Conservation (phyloP, 2,329 filamentous ascomycete species). For the Xylariaceae sp. region DNA sequence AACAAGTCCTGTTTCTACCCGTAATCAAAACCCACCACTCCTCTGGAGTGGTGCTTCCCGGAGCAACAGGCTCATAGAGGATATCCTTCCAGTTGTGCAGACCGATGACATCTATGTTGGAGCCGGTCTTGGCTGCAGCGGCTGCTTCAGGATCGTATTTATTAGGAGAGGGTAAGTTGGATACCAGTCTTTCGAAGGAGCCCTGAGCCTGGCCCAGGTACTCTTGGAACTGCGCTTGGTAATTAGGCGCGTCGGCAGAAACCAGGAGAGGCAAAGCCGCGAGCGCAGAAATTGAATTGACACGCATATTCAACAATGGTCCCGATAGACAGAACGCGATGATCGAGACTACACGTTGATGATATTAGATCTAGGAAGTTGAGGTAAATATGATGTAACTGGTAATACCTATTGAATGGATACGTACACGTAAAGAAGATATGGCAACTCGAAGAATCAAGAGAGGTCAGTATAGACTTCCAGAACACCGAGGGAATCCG, state of each 20-base stretch:
- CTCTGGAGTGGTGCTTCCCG: conserved; percentile 58
- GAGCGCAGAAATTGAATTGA: conserved; percentile 47
- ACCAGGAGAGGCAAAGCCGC: conserved; percentile 55
- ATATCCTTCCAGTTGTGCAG: conserved; percentile 68
- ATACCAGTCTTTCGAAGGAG: conserved; percentile 49
- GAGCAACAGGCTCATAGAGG: conserved; percentile 58
- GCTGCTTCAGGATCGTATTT: conserved; percentile 41
- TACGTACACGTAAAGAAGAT: conserved; percentile 13
- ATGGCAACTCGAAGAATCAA: background rate
- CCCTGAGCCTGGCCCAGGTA: conserved; percentile 58
- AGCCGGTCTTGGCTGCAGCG: conserved; percentile 48
- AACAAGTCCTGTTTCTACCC: conserved; percentile 75
- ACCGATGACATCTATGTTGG: conserved; percentile 54
- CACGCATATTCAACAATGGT: conserved; percentile 48
- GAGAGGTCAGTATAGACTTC: background rate
- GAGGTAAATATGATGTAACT: conserved; percentile 27
- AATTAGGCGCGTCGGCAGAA: conserved; percentile 52
- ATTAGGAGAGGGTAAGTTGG: conserved; percentile 48
- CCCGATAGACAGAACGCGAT: background rate
- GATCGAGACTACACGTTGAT: conserved; percentile 9
- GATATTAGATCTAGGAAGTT: conserved; percentile 12
- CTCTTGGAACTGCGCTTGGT: conserved; percentile 60
- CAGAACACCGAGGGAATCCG: background rate
- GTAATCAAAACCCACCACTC: conserved; percentile 74
- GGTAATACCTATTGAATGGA: background rate